Conservation (phyloP, 2,329 filamentous ascomycete genomes). For the Arthrobotrys sinensis region DNA sequence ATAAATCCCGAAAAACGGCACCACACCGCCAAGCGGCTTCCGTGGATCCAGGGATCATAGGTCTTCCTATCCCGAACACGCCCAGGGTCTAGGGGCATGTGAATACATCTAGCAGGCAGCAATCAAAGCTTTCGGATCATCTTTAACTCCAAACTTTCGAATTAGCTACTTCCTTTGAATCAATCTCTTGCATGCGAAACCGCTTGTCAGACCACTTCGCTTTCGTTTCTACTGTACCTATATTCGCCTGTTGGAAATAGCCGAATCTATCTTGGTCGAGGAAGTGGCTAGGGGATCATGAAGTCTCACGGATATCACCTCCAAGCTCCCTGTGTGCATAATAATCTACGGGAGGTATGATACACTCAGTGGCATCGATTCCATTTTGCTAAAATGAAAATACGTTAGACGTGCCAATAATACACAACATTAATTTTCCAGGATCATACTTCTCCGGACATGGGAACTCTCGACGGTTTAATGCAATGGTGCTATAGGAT, state of each 20-base stretch:
- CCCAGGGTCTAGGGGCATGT: constrained; percentile 45
- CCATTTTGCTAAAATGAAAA: constrained; percentile 46
- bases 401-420: constrained; percentile 32
- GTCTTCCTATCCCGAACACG: constrained; percentile 35
- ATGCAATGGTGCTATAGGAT: constrained; percentile 39
- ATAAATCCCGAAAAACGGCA: constrained; percentile 60
- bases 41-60: constrained; percentile 54
- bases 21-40: constrained; percentile 49
- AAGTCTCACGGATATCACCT: constrained; percentile 39
- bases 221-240: constrained; percentile 46
- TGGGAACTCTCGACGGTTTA: constrained; percentile 36
- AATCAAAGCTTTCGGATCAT: constrained; percentile 58
- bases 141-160: constrained; percentile 45
- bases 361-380: constrained; percentile 24
- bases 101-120: constrained; percentile 51
- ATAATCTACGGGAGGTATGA: constrained; percentile 35
- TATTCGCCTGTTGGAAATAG: constrained; percentile 59
- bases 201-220: constrained; percentile 55
- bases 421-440: constrained; percentile 40
- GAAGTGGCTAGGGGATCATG: constrained; percentile 40
- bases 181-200: constrained; percentile 52
- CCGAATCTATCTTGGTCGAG: constrained; percentile 50
- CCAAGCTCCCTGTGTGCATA: constrained; percentile 45
- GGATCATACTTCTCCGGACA: constrained; percentile 39
- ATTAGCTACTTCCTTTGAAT: constrained; percentile 49